A percentile compares a stretch with the other conserved stretches of the same genome.
These are phyloP conservation scores for Geotrichum reessii DNA, from an alignment of 1,139 yeast genomes.

Conservation along the genomic window DNA sequence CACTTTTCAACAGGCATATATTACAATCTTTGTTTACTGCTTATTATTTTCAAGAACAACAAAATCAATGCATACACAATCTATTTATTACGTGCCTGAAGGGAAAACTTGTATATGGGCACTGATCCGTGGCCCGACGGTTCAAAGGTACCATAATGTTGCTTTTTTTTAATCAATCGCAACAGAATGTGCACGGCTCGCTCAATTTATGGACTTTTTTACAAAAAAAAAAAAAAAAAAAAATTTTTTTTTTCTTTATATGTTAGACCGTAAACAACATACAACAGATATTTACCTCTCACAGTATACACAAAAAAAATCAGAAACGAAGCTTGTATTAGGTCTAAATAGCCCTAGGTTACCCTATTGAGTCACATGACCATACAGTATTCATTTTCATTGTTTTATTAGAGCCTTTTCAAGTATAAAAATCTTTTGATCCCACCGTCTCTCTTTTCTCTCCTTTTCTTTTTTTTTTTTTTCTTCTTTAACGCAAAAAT, in stretches of 20 bases:
- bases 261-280: no score
- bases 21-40: no score
- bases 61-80: not conserved
- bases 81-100: not conserved
- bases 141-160: not conserved
- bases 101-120: not conserved
- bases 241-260: not conserved
- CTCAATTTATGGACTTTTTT: no score
- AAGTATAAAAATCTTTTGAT: not conserved
- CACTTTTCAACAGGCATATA: no score
- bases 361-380: not conserved
- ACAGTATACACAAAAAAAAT: not conserved
- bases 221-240: not conserved
- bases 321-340: not conserved
- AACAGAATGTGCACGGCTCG: not conserved
- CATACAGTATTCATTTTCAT: not conserved
- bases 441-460: not conserved
- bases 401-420: not conserved
- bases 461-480: slow-evolving; percentile 12
- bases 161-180: not conserved
- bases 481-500: slow-evolving; percentile 34
- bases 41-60: no score
- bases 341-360: slow-evolving; percentile 1
- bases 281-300: not conserved
- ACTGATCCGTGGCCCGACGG: not conserved